Evolutionary conservation across 345 rosid genomes (phyloP), one percentile per base, ranked within the genome.

Genomic region (Acer yangbiense): DNA sequence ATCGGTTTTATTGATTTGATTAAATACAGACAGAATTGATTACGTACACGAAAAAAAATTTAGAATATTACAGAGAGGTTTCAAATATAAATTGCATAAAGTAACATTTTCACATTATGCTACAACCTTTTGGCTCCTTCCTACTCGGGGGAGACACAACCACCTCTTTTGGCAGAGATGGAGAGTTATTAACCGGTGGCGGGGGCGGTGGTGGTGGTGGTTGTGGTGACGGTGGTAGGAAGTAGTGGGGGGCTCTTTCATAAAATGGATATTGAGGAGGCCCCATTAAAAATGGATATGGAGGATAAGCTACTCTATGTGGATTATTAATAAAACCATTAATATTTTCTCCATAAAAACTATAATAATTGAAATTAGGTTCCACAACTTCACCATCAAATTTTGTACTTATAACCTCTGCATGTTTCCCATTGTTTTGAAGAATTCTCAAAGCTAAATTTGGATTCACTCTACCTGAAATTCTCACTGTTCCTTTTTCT

Each of bases 341-440:
- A 23, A 41, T 67, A 65, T 78, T 44, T 32, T 68, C 67, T 25
- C 70, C 72, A 57, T 25, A 65, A 41, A 20, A 79, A n/a, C 23
- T 25, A 13, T 25, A 35, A 25, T 14, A 23, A 54, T 54, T 17
- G 11, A 54, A 54, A 54, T 57, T 50, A 23, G 62, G 63, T 57
- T 62, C 71, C 80, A 57, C 29, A 23, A 14, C 64, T 2, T 64
- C 44, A 6, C 72, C 81, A 12, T 77, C 63, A 69, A 81, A 77
- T 12, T 71, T 63, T 46, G 77, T 9, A 74, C 68, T 68, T 54
- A 25, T 13, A 0, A 77, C 35, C 41, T 77, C 78, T 43, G 78
- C 81, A 77, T 82, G 81, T 64, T 74, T 74, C 66, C 61, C 75
- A 68, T 74, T 73, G 14, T 74, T 69, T 18, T 81, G 78, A 25